A percentile compares a stretch with the other conserved stretches of the same genome.
Conservation (phyloP, 2,329 filamentous ascomycete species). For the Ophiostoma tasmaniense region DNA sequence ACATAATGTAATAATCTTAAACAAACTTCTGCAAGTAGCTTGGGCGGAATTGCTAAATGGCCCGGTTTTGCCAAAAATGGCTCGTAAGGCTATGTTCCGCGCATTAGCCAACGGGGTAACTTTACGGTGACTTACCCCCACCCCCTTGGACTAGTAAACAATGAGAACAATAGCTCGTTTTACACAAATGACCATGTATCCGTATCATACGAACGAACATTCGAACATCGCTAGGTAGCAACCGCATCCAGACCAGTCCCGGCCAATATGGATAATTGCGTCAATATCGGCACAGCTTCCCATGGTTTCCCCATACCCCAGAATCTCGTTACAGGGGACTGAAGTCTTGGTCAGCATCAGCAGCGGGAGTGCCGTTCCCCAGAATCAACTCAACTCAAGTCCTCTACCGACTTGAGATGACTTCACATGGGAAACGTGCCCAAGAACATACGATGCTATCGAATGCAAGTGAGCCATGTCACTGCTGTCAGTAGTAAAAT, state of each 20-base stretch:
- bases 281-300: neutral
- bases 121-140: neutral
- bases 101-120: neutral
- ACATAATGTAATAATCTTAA: neutral
- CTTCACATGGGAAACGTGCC: neutral
- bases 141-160: neutral
- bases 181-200: neutral
- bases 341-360: neutral
- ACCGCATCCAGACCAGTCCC: neutral
- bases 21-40: neutral
- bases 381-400: neutral
- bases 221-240: neutral
- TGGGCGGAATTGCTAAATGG: neutral
- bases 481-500: neutral
- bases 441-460: neutral
- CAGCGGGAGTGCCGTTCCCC: neutral
- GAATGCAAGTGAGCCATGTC: neutral
- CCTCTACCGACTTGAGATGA: neutral
- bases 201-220: neutral
- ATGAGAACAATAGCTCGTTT: neutral
- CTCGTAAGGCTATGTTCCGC: neutral
- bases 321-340: neutral
- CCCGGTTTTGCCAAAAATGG: neutral
- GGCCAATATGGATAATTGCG: slow-evolving; percentile 12
- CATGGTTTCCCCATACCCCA: slow-evolving; percentile 11